A percentile compares a stretch with the other conserved stretches of the same genome.
phyloP scores from a whole-genome alignment of 2,329 filamentous ascomycete genomes.

The Hypoxylon sp. region DNA sequence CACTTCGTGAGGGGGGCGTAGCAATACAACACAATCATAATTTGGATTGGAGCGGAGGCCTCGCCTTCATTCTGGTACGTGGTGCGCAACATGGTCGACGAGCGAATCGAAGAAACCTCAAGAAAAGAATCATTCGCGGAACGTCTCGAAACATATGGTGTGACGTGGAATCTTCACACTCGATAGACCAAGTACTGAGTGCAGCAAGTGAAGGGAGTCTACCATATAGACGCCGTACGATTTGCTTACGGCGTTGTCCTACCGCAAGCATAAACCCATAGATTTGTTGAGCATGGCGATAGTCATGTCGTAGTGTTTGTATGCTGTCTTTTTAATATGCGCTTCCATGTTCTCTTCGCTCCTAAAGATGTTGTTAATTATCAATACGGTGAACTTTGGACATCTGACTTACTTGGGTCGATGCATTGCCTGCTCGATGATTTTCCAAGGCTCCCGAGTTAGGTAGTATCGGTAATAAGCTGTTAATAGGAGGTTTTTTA shows the following conservation, averaged over 20 bases:
- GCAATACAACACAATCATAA: constrained; percentile 26
- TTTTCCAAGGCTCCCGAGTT: constrained; percentile 50
- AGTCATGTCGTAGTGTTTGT: constrained; percentile 76
- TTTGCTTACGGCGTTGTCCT: constrained; percentile 31
- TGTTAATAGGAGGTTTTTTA: constrained; percentile 75
- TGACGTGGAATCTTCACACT: constrained; percentile 8
- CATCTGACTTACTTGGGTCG: constrained; percentile 26
- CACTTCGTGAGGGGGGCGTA: constrained; percentile 34
- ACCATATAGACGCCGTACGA: constrained; percentile 13
- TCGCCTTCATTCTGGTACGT: constrained; percentile 22
- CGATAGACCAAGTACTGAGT: constrained; percentile 13
- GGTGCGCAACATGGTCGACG: constrained; percentile 19
- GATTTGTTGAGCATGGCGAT: constrained; percentile 80
- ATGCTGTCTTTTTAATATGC: constrained; percentile 55
- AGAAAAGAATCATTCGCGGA: constrained; percentile 15
- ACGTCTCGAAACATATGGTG: constrained; percentile 7
- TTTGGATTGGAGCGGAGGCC: constrained; percentile 31
- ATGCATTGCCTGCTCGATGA: constrained; percentile 32
- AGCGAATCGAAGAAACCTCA: constrained; percentile 5
- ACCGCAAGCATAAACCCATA: constrained; percentile 75
- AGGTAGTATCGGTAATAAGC: constrained; percentile 56
- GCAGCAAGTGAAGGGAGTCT: constrained; percentile 8
- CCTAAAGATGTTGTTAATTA: constrained; percentile 40
- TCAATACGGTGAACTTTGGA: neutral
- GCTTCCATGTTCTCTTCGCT: constrained; percentile 34